Conservation (phyloP, 164 flowering plant genomes). For the Vitis riparia region DNA sequence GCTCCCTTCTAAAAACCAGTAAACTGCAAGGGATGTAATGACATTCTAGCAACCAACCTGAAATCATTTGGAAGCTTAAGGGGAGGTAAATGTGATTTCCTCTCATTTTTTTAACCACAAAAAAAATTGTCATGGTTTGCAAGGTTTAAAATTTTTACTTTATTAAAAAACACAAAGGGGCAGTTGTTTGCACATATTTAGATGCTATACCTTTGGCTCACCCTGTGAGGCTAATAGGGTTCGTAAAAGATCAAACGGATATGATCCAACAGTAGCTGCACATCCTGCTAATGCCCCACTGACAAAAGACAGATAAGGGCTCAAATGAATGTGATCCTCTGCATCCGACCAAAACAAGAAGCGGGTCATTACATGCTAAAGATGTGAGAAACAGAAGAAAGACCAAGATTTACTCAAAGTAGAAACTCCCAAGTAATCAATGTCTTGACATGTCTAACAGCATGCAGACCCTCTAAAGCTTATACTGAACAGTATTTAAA, state of each 20-base stretch:
- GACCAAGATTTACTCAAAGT: not conserved
- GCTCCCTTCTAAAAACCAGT: too few species aligned
- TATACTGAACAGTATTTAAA: too few species aligned
- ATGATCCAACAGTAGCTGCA: constrained; percentile 96
- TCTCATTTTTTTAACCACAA: too few species aligned
- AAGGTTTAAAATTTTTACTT: not conserved
- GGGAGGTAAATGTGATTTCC: too few species aligned
- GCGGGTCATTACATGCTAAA: not conserved
- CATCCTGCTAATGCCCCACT: constrained; percentile 97
- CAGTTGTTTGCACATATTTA: not conserved
- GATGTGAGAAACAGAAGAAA: not conserved
- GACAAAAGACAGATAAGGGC: constrained; percentile 83
- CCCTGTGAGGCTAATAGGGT: constrained; percentile 98
- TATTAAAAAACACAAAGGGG: not conserved
- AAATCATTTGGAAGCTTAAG: too few species aligned
- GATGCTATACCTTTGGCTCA: constrained; percentile 85
- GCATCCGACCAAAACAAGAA: constrained; percentile 34
- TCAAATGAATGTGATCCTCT: constrained; percentile 77
- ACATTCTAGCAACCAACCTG: too few species aligned
- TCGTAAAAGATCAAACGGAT: constrained; percentile 94
- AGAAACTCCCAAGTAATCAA: not conserved
- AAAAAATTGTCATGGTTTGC: not conserved
- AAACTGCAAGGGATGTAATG: too few species aligned
- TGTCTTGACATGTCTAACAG: not conserved
- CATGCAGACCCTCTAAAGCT: not conserved